Base-by-base conservation (phyloP, 1,284 basidiomycete species). In the Cryptococcus wingfieldii region DNA sequence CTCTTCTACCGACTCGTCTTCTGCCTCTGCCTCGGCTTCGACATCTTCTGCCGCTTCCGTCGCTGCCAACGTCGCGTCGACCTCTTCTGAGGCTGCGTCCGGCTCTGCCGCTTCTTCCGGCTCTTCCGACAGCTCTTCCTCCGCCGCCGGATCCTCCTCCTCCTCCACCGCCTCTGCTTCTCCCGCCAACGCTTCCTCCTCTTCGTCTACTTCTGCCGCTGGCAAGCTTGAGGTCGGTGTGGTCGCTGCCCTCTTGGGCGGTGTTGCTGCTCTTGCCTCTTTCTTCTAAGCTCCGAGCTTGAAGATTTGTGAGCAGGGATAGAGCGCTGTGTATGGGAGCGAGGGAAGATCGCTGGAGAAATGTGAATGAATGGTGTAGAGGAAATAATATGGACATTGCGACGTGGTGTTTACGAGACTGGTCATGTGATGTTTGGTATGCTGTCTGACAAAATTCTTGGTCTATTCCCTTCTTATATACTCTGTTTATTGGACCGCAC, bases 1-100 rank as follows among this genome's bases (percentile, higher is more conserved):
- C 27, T 47, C 54, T 6, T 51, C 60, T 12, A 56, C 64, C 25
- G 54, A 52, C 44, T 62, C 62, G 19, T 39, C 63, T 2, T 48
- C 62, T n/a, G 4, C 42, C 14, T n/a, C 41, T 7, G 31, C 19
- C 37, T 38, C 38, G 18, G 14, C 9, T 37, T 41, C 53, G 23
- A 23, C 23, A 23, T 23, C 23, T 23, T 23, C 23, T 23, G 23
- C 3, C 39, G 42, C 42, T n/a, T 44, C 42, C 18, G 42, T 1
- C 25, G 18, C 42, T n/a, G 18, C 42, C 42, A 19, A 12, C 42
- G 14, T 25, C 42, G 42, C 25, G 5, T 44, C 42, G 2, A 12
- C 42, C 42, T 12, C 42, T 9, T 18, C 42, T 5, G 42, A 44
- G 42, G 8, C 39, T 16, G 8, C 39, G 16, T 42, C 39, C 7